Percentiles rank a stretch among this genome's conserved stretches.
These are phyloP conservation scores for Chaetomidium leptoderma DNA, from an alignment of 495 filamentous ascomycete genomes.

Conservation along the genomic window DNA sequence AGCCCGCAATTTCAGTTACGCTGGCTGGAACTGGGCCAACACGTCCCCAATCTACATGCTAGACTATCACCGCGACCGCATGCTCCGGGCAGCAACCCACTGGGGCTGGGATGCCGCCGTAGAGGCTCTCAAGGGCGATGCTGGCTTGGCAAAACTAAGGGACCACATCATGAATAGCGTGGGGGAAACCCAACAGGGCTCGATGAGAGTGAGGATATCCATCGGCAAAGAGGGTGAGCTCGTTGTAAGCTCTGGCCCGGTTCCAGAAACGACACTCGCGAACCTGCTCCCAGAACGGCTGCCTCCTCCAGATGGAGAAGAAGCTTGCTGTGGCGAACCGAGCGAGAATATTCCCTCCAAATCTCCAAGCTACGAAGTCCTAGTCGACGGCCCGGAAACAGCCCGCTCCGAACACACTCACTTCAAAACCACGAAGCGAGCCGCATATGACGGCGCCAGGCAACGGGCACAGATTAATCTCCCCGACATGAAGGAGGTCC, in stretches of 20 bases:
- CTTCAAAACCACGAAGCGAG: constrained; percentile 69
- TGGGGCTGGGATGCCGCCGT: constrained; percentile 58
- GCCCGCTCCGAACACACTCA: constrained; percentile 60
- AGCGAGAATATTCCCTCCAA: constrained; percentile 22
- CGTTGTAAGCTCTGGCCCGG: constrained; percentile 46
- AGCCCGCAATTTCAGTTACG: constrained; percentile 29
- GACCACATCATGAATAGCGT: constrained; percentile 22
- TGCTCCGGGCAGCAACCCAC: constrained; percentile 65
- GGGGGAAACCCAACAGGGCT: constrained; percentile 20
- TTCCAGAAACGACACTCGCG: constrained; percentile 44
- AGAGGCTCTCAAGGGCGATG: constrained; percentile 39
- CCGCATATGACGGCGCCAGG: constrained; percentile 62
- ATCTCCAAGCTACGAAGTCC: constrained; percentile 42
- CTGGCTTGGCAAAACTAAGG: constrained; percentile 37
- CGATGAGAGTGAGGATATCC: constrained; percentile 50
- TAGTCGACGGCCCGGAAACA: constrained; percentile 53
- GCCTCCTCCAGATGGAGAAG: neutral
- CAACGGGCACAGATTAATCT: constrained; percentile 52
- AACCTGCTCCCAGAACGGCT: constrained; percentile 27
- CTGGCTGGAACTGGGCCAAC: constrained; percentile 42
- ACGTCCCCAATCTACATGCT: constrained; percentile 79
- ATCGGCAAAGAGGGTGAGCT: constrained; percentile 49
- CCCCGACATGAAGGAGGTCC: constrained; percentile 59
- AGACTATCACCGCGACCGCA: constrained; percentile 70
- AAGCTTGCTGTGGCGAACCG: neutral